Conservation (phyloP, 768 basidiomycete species). For the Boletus subcaerulescens region DNA sequence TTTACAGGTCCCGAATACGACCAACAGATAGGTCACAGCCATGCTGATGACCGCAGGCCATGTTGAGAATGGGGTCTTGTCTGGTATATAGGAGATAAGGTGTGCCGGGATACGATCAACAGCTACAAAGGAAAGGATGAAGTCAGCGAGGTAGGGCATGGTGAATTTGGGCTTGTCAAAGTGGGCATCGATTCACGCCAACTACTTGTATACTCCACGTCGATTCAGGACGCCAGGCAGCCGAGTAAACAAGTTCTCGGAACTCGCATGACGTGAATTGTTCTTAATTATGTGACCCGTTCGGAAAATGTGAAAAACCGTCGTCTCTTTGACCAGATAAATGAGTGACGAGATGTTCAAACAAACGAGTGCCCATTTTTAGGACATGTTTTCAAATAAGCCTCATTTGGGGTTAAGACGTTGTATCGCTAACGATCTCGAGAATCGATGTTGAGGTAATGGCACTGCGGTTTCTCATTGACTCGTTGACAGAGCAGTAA, state of each 20-base stretch:
- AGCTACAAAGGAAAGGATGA: constrained; percentile 54
- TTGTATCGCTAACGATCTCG: background rate
- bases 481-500: too few species aligned
- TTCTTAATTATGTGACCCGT: background rate
- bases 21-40: constrained; percentile 73
- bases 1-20: constrained; percentile 80
- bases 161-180: constrained; percentile 1
- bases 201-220: constrained; percentile 11
- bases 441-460: background rate
- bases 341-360: background rate
- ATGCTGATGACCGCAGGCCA: constrained; percentile 60
- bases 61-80: constrained; percentile 80
- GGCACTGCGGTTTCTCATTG: too few species aligned
- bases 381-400: background rate
- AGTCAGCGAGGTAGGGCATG: constrained; percentile 72
- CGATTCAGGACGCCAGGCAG: background rate
- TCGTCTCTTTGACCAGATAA: background rate
- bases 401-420: background rate
- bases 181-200: background rate
- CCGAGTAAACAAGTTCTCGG: background rate
- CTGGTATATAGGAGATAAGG: constrained; percentile 63
- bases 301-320: too few species aligned
- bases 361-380: background rate
- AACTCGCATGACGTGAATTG: constrained; percentile 1
- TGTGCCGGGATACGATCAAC: constrained; percentile 53